Evolutionary conservation across 2,329 filamentous ascomycete genomes (phyloP), one percentile per base, ranked within the genome.

Genomic region (Claviceps capensis): DNA sequence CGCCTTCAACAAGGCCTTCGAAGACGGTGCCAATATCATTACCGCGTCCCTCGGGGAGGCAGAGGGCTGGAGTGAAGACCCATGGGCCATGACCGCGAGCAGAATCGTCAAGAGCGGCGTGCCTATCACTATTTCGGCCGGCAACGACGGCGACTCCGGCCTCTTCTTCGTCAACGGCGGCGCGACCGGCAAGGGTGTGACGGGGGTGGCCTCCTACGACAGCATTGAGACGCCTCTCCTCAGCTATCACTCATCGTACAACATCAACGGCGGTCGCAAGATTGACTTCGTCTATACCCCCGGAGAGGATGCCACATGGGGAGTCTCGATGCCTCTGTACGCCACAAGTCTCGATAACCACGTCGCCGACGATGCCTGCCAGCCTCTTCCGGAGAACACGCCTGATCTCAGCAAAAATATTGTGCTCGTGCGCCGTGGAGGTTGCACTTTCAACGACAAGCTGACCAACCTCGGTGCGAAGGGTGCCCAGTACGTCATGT

Each of bases 341-440:
- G 47, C 53, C 4, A 36, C 50, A 4, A 50, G 66, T 41, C 72
- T 66, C 52, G 65, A 66, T 1, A 52, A 62, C 3, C 70, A 70
- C 23, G 58, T 49, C 23, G 38, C 62, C 22, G 69, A 69, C 4
- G 59, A 53, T 2, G 60, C 55, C 4, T 74, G 53, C 44, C 36
- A 44, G 13, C 44, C 49, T 5, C 17, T 76, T 38, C 73, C 76
- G 4, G 69, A 63, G 17, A 66, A 68, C 52, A 75, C 72, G 1
- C 74, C 76, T 3, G 72, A 79, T 58, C 69, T 82, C 19, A 72
- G 72, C 14, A 65, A 67, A 19, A 67, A 72, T 52, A 71, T 82
- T 49, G 76, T 79, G 3, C 70, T 82, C 4, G 67, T 81, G 48
- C 74, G 74, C 43, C 71, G 75, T 36, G 48, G 47, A 9, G 26